phyloP scores from a whole-genome alignment of 257 asterid genomes.

The Ligustrum vulgare region DNA sequence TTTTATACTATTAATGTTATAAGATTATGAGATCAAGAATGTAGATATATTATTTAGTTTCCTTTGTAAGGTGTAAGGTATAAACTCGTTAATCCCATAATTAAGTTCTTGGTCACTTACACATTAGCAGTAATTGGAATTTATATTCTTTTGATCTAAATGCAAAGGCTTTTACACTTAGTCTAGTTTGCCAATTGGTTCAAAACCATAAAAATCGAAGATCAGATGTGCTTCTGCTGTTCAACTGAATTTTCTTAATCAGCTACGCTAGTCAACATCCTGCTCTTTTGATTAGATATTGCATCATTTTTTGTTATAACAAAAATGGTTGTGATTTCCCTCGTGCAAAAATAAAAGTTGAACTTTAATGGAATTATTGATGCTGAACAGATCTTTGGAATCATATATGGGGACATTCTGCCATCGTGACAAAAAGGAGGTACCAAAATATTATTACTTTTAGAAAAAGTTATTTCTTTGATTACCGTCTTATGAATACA shows the following conservation, averaged over 20 bases:
- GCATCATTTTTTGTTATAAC: neutral
- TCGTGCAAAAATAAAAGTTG: neutral
- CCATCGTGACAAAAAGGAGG: conserved; percentile 82
- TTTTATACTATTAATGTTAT: neutral
- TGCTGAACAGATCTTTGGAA: conserved; percentile 52
- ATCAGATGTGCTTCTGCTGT: neutral
- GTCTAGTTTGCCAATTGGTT: neutral
- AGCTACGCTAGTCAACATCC: conserved; percentile 6
- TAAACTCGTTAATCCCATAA: neutral
- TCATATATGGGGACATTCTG: conserved; percentile 62
- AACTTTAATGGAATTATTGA: neutral
- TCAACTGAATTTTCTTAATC: neutral
- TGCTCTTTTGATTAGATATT: neutral
- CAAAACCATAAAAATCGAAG: neutral
- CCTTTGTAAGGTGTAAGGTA: neutral
- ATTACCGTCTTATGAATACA: neutral
- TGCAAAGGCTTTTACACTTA: neutral
- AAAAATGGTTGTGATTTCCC: conserved; percentile 4
- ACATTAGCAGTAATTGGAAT: neutral
- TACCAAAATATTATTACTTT: conserved; percentile 11
- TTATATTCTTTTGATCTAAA: neutral
- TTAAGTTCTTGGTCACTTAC: neutral
- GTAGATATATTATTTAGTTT: neutral
- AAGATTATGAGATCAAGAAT: neutral
- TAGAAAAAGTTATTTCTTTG: neutral